Conservation (phyloP, 2,329 filamentous ascomycete genomes). For the Trichothecium roseum region DNA sequence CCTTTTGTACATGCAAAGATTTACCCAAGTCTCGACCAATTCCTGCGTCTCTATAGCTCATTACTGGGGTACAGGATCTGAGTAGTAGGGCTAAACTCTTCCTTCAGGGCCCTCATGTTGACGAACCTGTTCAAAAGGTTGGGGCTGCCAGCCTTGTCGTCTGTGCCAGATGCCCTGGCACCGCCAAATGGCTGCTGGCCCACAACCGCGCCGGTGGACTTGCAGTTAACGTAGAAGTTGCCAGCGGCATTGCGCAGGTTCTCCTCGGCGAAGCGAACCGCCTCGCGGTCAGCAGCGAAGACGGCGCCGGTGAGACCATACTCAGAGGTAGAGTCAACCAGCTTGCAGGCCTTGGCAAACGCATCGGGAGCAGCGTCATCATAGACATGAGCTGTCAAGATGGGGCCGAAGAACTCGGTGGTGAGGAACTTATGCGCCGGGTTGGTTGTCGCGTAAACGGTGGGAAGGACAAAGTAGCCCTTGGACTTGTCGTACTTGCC, state of each 20-base stretch:
- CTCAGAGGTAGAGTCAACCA: constrained; percentile 62
- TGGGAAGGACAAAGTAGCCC: constrained; percentile 78
- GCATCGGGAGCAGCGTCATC: constrained; percentile 51
- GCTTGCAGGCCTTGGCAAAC: constrained; percentile 47
- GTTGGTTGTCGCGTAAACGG: constrained; percentile 67
- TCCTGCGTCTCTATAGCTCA: constrained; percentile 33
- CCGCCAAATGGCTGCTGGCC: constrained; percentile 66
- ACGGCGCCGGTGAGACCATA: constrained; percentile 72
- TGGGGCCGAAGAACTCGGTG: constrained; percentile 74
- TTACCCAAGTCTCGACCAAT: no score
- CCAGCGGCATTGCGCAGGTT: constrained; percentile 62
- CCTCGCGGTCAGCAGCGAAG: constrained; percentile 60
- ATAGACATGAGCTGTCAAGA: constrained; percentile 68
- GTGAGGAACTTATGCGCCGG: constrained; percentile 64
- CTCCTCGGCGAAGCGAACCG: constrained; percentile 59
- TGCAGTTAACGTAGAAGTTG: constrained; percentile 83
- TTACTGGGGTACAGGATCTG: constrained; percentile 64
- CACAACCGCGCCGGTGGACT: constrained; percentile 64
- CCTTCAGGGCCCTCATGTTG: constrained; percentile 59
- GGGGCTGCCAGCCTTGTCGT: constrained; percentile 61
- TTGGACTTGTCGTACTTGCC: constrained; percentile 68
- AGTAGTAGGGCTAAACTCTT: constrained; percentile 58
- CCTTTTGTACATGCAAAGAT: no score
- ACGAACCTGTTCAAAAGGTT: constrained; percentile 57
- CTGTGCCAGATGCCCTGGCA: constrained; percentile 57